These are phyloP conservation scores for Bifiguratus adelaidae DNA, from an alignment of 192 early-diverging fungal genomes.

Conservation along the genomic window DNA sequence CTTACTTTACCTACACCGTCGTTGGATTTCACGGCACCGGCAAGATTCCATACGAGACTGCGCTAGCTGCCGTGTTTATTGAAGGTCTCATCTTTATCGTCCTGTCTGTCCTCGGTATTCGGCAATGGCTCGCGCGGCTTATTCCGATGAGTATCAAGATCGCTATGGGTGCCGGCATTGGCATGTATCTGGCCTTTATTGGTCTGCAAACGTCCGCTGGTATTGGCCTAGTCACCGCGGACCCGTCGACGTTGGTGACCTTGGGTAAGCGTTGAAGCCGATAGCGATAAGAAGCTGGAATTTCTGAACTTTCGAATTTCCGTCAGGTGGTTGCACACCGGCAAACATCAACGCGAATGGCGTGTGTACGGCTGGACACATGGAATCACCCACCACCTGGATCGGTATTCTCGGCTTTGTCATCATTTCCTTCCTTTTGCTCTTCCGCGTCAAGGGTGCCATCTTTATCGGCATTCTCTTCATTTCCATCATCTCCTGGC, in stretches of 20 bases:
- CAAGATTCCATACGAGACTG: slow-evolving; percentile 56
- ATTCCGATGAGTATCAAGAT: slow-evolving; percentile 65
- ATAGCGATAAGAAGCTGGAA: too few species aligned
- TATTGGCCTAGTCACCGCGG: slow-evolving; percentile 60
- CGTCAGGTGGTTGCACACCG: slow-evolving; percentile 39
- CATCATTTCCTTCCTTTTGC: slow-evolving; percentile 49
- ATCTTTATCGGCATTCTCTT: slow-evolving; percentile 64
- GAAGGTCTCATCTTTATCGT: slow-evolving; percentile 74
- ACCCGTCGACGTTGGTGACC: slow-evolving; percentile 53
- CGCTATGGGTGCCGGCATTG: slow-evolving; percentile 67
- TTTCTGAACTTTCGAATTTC: too few species aligned
- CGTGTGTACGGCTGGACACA: slow-evolving; percentile 41
- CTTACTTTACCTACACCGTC: slow-evolving; percentile 78
- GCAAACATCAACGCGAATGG: slow-evolving; percentile 45
- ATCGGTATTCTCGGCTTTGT: slow-evolving; percentile 52
- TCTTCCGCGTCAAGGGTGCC: slow-evolving; percentile 58
- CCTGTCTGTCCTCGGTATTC: slow-evolving; percentile 65
- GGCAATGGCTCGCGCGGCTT: slow-evolving; percentile 65
- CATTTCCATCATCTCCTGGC: slow-evolving; percentile 64
- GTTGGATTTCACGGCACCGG: slow-evolving; percentile 74
- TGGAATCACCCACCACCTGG: slow-evolving; percentile 55
- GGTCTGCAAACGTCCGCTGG: slow-evolving; percentile 72
- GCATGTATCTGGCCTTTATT: slow-evolving; percentile 69
- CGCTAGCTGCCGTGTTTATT: slow-evolving; percentile 68
- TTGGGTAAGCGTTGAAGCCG: slow-evolving; percentile 41